A percentile compares a stretch with the other conserved stretches of the same genome.
phyloP scores from a whole-genome alignment of 352 stramenopile genomes.

The Saprolegnia diclina region DNA sequence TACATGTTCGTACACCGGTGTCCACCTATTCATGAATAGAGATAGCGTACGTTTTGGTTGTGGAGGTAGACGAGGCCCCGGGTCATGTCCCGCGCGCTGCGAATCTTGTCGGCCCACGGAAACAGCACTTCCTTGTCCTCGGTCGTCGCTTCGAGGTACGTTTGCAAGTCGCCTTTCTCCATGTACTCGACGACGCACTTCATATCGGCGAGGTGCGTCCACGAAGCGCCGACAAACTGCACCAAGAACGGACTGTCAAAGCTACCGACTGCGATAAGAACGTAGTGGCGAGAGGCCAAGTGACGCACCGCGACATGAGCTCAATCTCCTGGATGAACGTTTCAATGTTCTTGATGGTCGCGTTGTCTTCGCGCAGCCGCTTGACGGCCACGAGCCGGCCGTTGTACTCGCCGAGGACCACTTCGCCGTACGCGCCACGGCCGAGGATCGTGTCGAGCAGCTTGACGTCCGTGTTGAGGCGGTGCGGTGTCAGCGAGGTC shows the following conservation, averaged over 20 bases:
- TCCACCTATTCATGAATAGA: too few species aligned
- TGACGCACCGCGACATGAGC: constrained; percentile 29
- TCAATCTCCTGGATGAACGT: constrained; percentile 56
- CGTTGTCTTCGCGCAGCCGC: constrained; percentile 13
- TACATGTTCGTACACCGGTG: too few species aligned
- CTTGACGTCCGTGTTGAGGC: not conserved
- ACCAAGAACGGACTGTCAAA: constrained; percentile 50
- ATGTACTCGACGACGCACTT: constrained; percentile 66
- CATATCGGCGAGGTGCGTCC: constrained; percentile 40
- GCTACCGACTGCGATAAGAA: constrained; percentile 7
- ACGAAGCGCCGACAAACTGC: constrained; percentile 47
- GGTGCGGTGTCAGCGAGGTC: constrained; percentile 7
- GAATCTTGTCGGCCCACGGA: constrained; percentile 8
- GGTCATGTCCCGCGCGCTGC: constrained; percentile 12
- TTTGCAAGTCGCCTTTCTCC: constrained; percentile 44
- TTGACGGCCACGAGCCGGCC: constrained; percentile 24
- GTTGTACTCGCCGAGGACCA: constrained; percentile 19
- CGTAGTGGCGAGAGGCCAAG: not conserved
- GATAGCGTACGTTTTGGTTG: constrained; percentile 7
- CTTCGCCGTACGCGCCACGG: constrained; percentile 18
- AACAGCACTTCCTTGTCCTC: not conserved
- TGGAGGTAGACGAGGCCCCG: constrained; percentile 17
- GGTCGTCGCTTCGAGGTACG: constrained; percentile 30
- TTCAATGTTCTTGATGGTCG: constrained; percentile 39
- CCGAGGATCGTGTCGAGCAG: constrained; percentile 15